These are phyloP conservation scores for Yamadazyma buinensis DNA, from an alignment of 1,139 yeast species.

Conservation along the genomic window DNA sequence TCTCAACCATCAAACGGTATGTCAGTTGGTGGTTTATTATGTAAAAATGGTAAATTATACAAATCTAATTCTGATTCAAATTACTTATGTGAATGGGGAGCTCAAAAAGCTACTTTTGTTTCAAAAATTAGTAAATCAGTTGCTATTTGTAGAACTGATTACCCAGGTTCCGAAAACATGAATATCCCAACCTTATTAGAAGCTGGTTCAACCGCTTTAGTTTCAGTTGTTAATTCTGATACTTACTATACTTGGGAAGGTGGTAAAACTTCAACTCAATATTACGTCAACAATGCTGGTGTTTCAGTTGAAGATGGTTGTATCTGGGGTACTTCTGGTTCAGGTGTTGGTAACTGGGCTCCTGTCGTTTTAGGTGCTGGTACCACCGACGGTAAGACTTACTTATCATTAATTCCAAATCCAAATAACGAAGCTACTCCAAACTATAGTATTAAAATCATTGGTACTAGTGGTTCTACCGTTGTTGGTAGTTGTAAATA, in stretches of 20 bases:
- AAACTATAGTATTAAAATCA: slow-evolving; percentile 85
- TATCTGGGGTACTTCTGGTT: slow-evolving; percentile 80
- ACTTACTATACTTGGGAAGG: slow-evolving; percentile 82
- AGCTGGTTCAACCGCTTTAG: slow-evolving; percentile 62
- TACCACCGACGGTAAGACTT: slow-evolving; percentile 69
- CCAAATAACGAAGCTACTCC: slow-evolving; percentile 79
- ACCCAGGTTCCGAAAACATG: slow-evolving; percentile 99
- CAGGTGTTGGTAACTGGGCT: slow-evolving; percentile 96
- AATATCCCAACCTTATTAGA: slow-evolving; percentile 80
- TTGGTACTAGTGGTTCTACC: slow-evolving; percentile 57
- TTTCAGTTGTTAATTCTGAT: slow-evolving; percentile 76
- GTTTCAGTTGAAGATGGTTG: slow-evolving; percentile 86
- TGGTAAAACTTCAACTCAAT: slow-evolving; percentile 84
- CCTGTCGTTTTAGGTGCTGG: slow-evolving; percentile 97
- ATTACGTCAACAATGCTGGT: slow-evolving; percentile 96
- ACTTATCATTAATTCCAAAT: slow-evolving; percentile 91
- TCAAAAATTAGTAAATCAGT: slow-evolving; percentile 62
- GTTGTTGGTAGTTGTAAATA: slow-evolving; percentile 78
- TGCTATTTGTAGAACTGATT: slow-evolving; percentile 94
- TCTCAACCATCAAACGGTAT: slow-evolving; percentile 82
- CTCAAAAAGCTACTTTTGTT: slow-evolving; percentile 61
- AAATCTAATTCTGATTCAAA: slow-evolving; percentile 61
- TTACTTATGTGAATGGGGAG: slow-evolving; percentile 84
- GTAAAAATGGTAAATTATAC: slow-evolving; percentile 78
- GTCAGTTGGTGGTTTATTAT: slow-evolving; percentile 84